Evolutionary conservation across 257 asterid species (phyloP).

Genomic region (Primulina huaijiensis): DNA sequence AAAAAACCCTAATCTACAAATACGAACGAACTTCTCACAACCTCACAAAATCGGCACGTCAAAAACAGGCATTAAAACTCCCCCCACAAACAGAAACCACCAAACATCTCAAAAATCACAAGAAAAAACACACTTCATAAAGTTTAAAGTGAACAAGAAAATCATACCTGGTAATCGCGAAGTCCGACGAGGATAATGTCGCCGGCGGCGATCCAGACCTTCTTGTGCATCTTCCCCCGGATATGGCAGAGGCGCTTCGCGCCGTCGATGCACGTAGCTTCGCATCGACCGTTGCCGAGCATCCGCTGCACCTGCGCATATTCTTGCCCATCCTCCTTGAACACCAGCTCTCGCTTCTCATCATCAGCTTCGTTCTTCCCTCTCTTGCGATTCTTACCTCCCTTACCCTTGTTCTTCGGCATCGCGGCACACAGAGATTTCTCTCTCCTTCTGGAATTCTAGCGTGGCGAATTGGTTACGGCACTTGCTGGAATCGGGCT

Average conservation of each 20-base stretch:
- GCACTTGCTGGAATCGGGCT: background rate
- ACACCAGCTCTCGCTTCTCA: conserved; percentile 88
- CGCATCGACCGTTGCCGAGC: conserved; percentile 94
- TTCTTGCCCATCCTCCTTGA: conserved; percentile 91
- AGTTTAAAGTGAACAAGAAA: too few species aligned
- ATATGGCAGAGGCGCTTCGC: conserved; percentile 84
- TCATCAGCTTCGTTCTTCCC: conserved; percentile 97
- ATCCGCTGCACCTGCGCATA: conserved; percentile 86
- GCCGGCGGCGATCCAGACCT: conserved; percentile 95
- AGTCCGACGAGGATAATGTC: conserved; percentile 91
- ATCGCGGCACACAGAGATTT: conserved; percentile 27
- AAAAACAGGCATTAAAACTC: background rate
- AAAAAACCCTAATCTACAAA: background rate
- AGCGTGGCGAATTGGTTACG: background rate
- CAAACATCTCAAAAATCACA: too few species aligned
- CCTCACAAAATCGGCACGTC: background rate
- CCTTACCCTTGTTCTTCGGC: conserved; percentile 99
- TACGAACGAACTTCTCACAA: background rate
- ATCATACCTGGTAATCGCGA: conserved; percentile 77
- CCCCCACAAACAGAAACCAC: too few species aligned
- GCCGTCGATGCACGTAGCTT: conserved; percentile 81
- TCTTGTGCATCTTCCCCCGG: conserved; percentile 95
- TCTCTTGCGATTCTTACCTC: conserved; percentile 94
- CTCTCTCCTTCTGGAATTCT: background rate
- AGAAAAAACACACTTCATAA: background rate